Evolutionary conservation across 169 alveolate genomes (phyloP).

Genomic region (Plasmodium chabaudi): DNA sequence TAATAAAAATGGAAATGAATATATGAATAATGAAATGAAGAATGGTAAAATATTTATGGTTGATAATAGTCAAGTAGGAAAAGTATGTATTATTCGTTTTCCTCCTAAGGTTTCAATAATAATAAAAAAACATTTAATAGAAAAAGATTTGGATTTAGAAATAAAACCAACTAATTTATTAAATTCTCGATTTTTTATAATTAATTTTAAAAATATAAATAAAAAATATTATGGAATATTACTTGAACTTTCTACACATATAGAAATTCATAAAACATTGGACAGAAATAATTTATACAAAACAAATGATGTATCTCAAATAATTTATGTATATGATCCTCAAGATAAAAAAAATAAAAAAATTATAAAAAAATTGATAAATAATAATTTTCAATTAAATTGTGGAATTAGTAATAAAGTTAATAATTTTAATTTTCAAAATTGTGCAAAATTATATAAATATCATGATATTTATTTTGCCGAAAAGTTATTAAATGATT

Average conservation of each 20-base stretch:
- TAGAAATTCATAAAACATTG: slow-evolving; percentile 79
- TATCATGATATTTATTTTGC: slow-evolving; percentile 68
- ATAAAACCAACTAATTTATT: slow-evolving; percentile 80
- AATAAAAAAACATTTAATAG: slow-evolving; percentile 49
- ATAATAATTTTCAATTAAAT: slow-evolving; percentile 41
- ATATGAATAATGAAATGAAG: not conserved
- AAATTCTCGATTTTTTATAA: slow-evolving; percentile 76
- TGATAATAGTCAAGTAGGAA: slow-evolving; percentile 33
- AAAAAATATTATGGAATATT: slow-evolving; percentile 75
- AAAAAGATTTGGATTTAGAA: slow-evolving; percentile 68
- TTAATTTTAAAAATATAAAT: slow-evolving; percentile 68
- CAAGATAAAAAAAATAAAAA: slow-evolving; percentile 2
- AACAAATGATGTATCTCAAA: slow-evolving; percentile 77
- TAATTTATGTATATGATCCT: slow-evolving; percentile 79
- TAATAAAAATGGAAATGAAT: not conserved
- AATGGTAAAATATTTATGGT: slow-evolving; percentile 21
- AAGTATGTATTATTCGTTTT: slow-evolving; percentile 76
- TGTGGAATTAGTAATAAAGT: slow-evolving; percentile 33
- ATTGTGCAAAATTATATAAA: slow-evolving; percentile 38
- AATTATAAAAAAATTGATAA: slow-evolving; percentile 23
- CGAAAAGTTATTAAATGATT: slow-evolving; percentile 32
- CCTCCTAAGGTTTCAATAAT: slow-evolving; percentile 73
- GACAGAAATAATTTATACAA: slow-evolving; percentile 79
- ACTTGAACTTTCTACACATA: slow-evolving; percentile 79
- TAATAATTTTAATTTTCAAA: slow-evolving; percentile 35